Evolutionary conservation across 2,329 filamentous ascomycete genomes (phyloP), one percentile per base, ranked within the genome.

Genomic region (Acrocalymma vagum): DNA sequence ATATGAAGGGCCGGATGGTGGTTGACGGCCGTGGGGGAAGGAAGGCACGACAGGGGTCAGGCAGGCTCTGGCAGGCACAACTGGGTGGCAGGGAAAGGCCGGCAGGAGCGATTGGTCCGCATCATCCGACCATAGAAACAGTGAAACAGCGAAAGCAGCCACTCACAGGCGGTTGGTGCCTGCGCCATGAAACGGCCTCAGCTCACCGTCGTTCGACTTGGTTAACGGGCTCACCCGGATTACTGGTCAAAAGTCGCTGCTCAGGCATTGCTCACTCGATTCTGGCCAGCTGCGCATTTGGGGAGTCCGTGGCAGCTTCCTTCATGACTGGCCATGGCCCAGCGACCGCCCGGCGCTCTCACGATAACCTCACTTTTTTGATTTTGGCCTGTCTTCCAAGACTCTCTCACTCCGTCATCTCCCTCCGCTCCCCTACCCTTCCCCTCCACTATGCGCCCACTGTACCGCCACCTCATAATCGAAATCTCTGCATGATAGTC

Each of bases 131-230:
- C 35, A 36, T 29, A 33, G 45, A 46, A 42, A 36, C 48, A 49
- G 42, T 55, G 55, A 60, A 59, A 59, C 51, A 37, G 20, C 30
- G 38, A 26, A 52, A 44, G 18, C 23, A 20, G 44, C 56, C 55
- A 62, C 46, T 56, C 51, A 55, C 35, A 27, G 29, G 21, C 33
- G 48, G 31, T 38, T 55, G 58, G 50, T 60, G 58, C 42, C 50
- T 41, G 45, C 42, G 48, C 51, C 48, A 52, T 62, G 58, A 61
- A 61, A 63, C 59, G 40, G 42, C 43, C 46, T 50, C 49, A 55
- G 45, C 52, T 45, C 51, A 55, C 47, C 50, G 49, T 54, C 48
- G 48, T 45, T 45, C 48, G 45, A 50, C n/a, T 23, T 40, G 44
- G 41, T 44, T 42, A 53, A 42, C 45, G 32, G 30, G 38, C 38